Conservation (phyloP, 345 rosid genomes). For the Eucalyptus regnans region DNA sequence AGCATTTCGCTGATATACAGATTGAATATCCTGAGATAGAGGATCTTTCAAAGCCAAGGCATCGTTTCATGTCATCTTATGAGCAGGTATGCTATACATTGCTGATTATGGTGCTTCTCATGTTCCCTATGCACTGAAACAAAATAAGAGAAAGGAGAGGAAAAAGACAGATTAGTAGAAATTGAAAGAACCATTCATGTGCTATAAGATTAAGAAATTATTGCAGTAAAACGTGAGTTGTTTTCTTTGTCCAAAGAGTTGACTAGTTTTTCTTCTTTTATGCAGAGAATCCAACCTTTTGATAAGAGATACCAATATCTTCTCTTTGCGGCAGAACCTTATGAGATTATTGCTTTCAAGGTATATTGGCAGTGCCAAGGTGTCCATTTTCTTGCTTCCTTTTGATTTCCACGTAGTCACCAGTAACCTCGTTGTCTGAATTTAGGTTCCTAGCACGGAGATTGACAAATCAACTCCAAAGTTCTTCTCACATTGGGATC, state of each 20-base stretch:
- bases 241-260: not conserved
- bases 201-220: not conserved
- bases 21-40: conserved; percentile 99
- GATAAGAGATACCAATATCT: conserved; percentile 94
- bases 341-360: conserved; percentile 95
- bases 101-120: not conserved
- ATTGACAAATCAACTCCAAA: conserved; percentile 95
- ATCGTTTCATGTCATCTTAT: conserved; percentile 91
- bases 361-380: conserved; percentile 8
- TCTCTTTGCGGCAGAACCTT: conserved; percentile 93
- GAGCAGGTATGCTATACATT: conserved; percentile 54
- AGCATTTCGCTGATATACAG: conserved; percentile 10
- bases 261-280: not conserved
- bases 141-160: not conserved
- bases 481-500: conserved; percentile 99
- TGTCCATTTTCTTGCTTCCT: not conserved
- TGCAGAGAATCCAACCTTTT: conserved; percentile 73
- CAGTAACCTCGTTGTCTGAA: not conserved
- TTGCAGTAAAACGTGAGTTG: not conserved
- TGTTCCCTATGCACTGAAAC: not conserved
- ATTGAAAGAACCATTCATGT: not conserved
- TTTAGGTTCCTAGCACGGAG: conserved; percentile 97
- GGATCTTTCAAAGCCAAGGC: conserved; percentile 77
- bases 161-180: not conserved
- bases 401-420: not conserved